These are phyloP conservation scores for Candida easanensis DNA, from an alignment of 805 yeast genomes.

Conservation along the genomic window DNA sequence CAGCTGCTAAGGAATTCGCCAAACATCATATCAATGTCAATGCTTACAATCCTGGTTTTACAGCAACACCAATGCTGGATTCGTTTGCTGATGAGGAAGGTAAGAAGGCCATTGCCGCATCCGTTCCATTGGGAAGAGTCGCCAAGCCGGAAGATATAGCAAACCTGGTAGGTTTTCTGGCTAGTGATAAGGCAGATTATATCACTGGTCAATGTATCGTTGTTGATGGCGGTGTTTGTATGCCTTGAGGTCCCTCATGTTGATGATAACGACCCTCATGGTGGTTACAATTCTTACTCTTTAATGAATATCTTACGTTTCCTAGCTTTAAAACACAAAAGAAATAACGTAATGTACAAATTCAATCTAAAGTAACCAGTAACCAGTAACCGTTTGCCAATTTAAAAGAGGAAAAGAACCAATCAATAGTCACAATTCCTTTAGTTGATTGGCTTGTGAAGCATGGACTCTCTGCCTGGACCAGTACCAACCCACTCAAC, in stretches of 20 bases:
- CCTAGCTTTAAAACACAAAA: too few relatives aligned
- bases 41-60: conserved; percentile 37
- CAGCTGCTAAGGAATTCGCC: conserved; percentile 36
- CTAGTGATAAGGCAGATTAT: conserved; percentile 32
- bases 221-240: conserved; percentile 33
- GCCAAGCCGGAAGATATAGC: conserved; percentile 36
- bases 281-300: too few relatives aligned
- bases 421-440: neutral
- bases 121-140: conserved; percentile 34
- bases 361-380: too few relatives aligned
- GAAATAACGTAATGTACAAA: too few relatives aligned
- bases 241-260: too few relatives aligned
- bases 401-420: too few relatives aligned
- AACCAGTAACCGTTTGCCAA: too few relatives aligned
- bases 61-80: conserved; percentile 32
- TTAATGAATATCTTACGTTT: too few relatives aligned
- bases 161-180: conserved; percentile 32
- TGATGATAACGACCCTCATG: too few relatives aligned
- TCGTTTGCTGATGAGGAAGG: conserved; percentile 16
- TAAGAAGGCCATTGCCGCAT: conserved; percentile 4
- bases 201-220: conserved; percentile 32
- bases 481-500: conserved; percentile 98
- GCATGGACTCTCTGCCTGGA: conserved; percentile 93
- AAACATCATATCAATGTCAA: conserved; percentile 33
- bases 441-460: conserved; percentile 43